Evolutionary conservation across 2,329 filamentous ascomycete genomes (phyloP), one percentile per base, ranked within the genome.

Genomic region (Mariannaea sp.): DNA sequence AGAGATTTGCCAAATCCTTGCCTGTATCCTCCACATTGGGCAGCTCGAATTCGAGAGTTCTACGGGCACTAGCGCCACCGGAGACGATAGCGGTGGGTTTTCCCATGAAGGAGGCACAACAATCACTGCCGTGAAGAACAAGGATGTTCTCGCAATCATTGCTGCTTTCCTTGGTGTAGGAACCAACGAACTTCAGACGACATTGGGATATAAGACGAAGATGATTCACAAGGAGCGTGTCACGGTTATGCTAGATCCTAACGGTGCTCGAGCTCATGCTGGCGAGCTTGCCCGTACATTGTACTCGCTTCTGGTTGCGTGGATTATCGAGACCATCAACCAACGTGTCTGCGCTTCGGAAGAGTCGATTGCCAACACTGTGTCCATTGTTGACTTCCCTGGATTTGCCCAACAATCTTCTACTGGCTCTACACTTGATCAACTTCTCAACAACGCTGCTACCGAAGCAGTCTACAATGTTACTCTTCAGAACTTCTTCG

Each of bases 241-340:
- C n/a, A 99, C 94, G 0, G 90, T 99, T 60, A 96, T 99, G 92
- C 82, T 99, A 27, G 94, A 99, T 68, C 90, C 93, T 6, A 86
- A 85, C 52, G 94, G 94, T 32, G 94, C 94, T 39, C 87, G 92
- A 44, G 87, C 85, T 32, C 97, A 97, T 64, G 94, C 94, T 13
- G 92, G 97, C 68, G 94, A 97, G 72, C 83, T 99, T 42, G 92
- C 94, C 4, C 84, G 93, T 45, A 97, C 93, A 0, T 77, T 99
- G 1, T 99, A 99, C 75, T 93, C 92, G 5, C 84, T 99, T 7
- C 80, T 99, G 6, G 93, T 97, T 12, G 92, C 93, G 13, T 97
- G 92, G 72, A 86, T 99, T 32, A 90, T 97, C 64, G 94, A 99
- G 75, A 88, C 81, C 53, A 89, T 96, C 70, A 99, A 99, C 73